Base-by-base conservation (phyloP, 192 early-diverging fungal species). In the Irineochytrium annulatum region DNA sequence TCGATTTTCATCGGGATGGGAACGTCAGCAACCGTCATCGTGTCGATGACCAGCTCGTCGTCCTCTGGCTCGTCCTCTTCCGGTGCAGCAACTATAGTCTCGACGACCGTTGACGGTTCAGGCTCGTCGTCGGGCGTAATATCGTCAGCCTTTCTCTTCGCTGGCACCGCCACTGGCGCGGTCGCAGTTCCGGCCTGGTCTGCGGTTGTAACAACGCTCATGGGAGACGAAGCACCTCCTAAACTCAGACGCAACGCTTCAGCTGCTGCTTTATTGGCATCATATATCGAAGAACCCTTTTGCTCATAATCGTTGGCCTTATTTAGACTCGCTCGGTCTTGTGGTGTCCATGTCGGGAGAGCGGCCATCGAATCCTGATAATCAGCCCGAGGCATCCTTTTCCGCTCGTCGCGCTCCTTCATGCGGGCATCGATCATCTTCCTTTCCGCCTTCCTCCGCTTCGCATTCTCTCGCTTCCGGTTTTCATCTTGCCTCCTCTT, bases 201-300 rank as follows among this genome's bases (percentile, higher is more conserved):
- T n/a, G n/a, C n/a, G n/a, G n/a, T n/a, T 27, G 8, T 41, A 33
- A 16, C 43, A 34, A 13, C 30, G 1, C 19, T 46, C 1, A 41
- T 2, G 20, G 33, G 34, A 26, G 30, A n/a, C 4, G n/a, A 8
- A 32, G 46, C 14, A 5, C 29, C 57, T 48, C 22, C 49, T 44
- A 77, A 57, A n/a, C 69, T 59, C 14, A 16, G 35, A 39, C 68
- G 70, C 41, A 79, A 59, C 39, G 67, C 65, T 43, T 73, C 62
- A 3, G 77, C 77, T 24, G 77, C 77, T 27, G 70, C 72, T 46
- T 73, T 77, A 57, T 79, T 79, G 2, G 48, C 62, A 1, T n/a
- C 56, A 24, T 55, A 29, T 17, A 34, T 65, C n/a, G 14, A 8
- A n/a, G 30, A 1, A 28, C 13, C 32, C 26, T 48, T 31, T 29